Evolutionary conservation across 2,329 filamentous ascomycete genomes (phyloP).

Genomic region (Didymella pomorum): DNA sequence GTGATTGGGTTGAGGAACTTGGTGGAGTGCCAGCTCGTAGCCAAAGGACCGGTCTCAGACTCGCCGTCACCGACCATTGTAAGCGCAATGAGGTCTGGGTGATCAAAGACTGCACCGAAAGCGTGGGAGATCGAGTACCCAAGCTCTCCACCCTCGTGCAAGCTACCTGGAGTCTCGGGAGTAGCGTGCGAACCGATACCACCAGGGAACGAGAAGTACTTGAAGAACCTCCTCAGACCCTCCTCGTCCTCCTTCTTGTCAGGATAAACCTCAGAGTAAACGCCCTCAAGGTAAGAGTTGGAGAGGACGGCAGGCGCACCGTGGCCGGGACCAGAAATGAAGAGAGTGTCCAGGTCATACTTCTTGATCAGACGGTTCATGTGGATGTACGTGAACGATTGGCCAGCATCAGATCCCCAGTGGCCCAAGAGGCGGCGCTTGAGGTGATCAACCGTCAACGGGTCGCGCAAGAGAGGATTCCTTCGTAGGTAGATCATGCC

Average conservation of each 20-base stretch:
- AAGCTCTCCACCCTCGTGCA: constrained; percentile 82
- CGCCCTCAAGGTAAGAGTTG: constrained; percentile 79
- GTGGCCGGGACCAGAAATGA: constrained; percentile 79
- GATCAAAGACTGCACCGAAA: constrained; percentile 78
- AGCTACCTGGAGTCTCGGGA: constrained; percentile 77
- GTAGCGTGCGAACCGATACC: constrained; percentile 81
- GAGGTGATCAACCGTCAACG: constrained; percentile 73
- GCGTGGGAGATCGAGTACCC: constrained; percentile 84
- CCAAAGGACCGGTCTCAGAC: constrained; percentile 80
- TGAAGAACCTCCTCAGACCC: constrained; percentile 79
- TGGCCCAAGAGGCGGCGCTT: constrained; percentile 79
- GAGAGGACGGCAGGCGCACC: constrained; percentile 79
- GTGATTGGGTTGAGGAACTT: constrained; percentile 83
- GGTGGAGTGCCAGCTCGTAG: constrained; percentile 82
- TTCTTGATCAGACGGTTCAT: constrained; percentile 85
- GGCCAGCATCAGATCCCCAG: constrained; percentile 81
- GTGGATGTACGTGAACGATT: constrained; percentile 83
- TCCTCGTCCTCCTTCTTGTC: constrained; percentile 73
- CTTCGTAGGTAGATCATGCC: constrained; percentile 82
- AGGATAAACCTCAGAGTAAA: constrained; percentile 79
- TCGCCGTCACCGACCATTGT: constrained; percentile 84
- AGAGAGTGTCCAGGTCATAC: constrained; percentile 75
- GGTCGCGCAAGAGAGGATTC: constrained; percentile 75
- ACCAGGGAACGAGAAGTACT: constrained; percentile 82
- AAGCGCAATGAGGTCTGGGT: constrained; percentile 76